Evolutionary conservation across 805 yeast genomes (phyloP), one percentile per base, ranked within the genome.

Genomic region (Wickerhamiella shivajii): DNA sequence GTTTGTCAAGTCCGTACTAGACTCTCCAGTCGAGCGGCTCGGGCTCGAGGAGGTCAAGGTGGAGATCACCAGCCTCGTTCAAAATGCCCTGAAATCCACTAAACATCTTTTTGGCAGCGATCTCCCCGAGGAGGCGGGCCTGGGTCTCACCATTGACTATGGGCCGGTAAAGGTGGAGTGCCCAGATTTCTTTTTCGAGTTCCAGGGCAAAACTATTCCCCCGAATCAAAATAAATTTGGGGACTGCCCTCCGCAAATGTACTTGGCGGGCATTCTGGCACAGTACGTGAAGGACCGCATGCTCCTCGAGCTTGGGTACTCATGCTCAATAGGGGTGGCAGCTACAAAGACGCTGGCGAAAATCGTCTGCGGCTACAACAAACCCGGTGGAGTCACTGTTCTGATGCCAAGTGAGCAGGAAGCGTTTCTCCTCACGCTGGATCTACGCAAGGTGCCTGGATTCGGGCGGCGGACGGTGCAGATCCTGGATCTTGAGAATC

Each of bases 11-110:
- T 32, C 24, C 14, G 9, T 43, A 6, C 36, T 46, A 11, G 34
- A 39, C 1, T 26, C 31, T 3, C 46, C 48, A 3, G 44, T 51
- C 7, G 57, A 52, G 27, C 41, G 58, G 16, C 41, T 52, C 7
- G 58, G 58, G 3, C 46, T 53, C 25, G 58, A 53, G 31, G 58
- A 53, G 39, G 33, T 53, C 42, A 38, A 54, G 36, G 34, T 51
- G 10, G 57, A 52, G 24, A 13, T 53, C 12, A 39, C 49, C 3
- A 39, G 23, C 2, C 21, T 30, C 4, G 44, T 52, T 2, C 39
- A 37, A 2, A 4, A 14, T 6, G 25, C 20, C 5, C 11, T 24
- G 13, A 21, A 44, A 40, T 27, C 17, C 2, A 24, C 25, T 7
- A 18, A 11, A 15, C 34, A 29, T 4, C 20, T 25, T 10, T 31